These are phyloP conservation scores for Cladosporium sp. DNA, from an alignment of 2,329 filamentous ascomycete species.

Conservation along the genomic window DNA sequence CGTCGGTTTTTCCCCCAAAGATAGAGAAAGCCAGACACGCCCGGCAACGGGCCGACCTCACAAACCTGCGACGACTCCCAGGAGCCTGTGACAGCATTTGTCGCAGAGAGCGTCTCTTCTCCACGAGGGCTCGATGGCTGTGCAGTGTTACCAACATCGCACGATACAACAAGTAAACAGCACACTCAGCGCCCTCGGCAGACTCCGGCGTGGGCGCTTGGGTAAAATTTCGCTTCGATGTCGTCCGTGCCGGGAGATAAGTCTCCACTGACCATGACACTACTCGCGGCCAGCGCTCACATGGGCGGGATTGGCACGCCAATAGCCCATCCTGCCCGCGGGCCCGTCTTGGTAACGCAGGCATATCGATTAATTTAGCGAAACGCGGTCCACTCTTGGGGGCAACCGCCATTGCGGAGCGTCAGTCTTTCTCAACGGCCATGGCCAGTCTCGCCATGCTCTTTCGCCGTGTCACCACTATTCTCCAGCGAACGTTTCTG, in stretches of 20 bases:
- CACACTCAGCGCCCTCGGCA: neutral
- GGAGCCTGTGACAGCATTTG: too few species aligned
- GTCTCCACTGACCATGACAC: neutral
- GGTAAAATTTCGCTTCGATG: neutral
- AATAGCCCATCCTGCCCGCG: neutral
- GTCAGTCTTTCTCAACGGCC: constrained; percentile 8
- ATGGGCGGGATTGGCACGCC: constrained; percentile 5
- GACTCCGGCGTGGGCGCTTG: neutral
- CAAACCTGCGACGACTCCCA: too few species aligned
- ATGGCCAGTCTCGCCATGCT: neutral
- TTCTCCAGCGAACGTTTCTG: constrained; percentile 11
- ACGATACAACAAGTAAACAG: too few species aligned
- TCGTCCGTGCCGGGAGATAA: constrained; percentile 1
- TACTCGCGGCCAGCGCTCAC: constrained; percentile 4
- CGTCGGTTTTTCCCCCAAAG: too few species aligned
- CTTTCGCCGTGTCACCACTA: too few species aligned
- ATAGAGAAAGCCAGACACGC: too few species aligned
- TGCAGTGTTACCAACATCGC: too few species aligned
- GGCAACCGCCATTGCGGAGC: neutral
- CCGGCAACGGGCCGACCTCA: too few species aligned
- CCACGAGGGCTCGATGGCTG: too few species aligned
- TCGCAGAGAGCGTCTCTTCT: too few species aligned
- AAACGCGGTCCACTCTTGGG: constrained; percentile 10
- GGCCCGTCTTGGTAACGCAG: constrained; percentile 7
- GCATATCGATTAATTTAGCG: neutral